Conservation (phyloP, 495 filamentous ascomycete species). For the Trichoderma reesei region DNA sequence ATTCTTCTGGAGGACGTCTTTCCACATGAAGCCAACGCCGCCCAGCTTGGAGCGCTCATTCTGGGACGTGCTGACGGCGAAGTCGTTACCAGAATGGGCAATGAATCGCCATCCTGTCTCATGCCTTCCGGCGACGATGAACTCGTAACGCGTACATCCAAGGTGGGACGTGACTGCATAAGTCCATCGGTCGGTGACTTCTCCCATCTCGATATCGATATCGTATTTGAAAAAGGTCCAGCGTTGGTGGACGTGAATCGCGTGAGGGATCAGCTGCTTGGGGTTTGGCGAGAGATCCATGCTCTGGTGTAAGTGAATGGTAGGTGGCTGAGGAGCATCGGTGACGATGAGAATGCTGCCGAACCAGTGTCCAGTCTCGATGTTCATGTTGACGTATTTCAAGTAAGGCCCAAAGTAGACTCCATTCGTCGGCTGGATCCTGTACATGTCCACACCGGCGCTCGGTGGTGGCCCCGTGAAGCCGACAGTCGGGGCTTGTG, state of each 20-base stretch:
- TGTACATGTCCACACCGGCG: conserved; percentile 85
- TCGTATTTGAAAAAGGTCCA: conserved; percentile 98
- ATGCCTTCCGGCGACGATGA: conserved; percentile 83
- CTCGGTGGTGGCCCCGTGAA: conserved; percentile 78
- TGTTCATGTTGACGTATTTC: conserved; percentile 92
- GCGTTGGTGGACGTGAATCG: conserved; percentile 78
- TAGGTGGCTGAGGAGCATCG: conserved; percentile 86
- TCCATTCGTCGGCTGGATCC: conserved; percentile 86
- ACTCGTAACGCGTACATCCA: conserved; percentile 94
- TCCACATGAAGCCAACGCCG: conserved; percentile 94
- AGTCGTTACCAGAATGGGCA: conserved; percentile 91
- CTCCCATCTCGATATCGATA: conserved; percentile 83
- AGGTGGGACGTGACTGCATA: conserved; percentile 96
- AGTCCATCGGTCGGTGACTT: conserved; percentile 83
- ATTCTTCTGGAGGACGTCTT: conserved; percentile 96
- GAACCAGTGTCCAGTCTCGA: conserved; percentile 84
- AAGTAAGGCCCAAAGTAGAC: conserved; percentile 97
- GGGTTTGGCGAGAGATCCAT: conserved; percentile 88
- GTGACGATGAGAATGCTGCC: conserved; percentile 70
- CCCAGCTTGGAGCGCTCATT: conserved; percentile 78
- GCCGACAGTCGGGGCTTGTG: conserved; percentile 57
- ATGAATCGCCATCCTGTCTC: conserved; percentile 97
- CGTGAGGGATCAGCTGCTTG: conserved; percentile 72
- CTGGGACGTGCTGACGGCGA: conserved; percentile 73
- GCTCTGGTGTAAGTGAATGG: conserved; percentile 91